Evolutionary conservation across 2,329 filamentous ascomycete genomes (phyloP).

Genomic region (Beauveria asiatica): DNA sequence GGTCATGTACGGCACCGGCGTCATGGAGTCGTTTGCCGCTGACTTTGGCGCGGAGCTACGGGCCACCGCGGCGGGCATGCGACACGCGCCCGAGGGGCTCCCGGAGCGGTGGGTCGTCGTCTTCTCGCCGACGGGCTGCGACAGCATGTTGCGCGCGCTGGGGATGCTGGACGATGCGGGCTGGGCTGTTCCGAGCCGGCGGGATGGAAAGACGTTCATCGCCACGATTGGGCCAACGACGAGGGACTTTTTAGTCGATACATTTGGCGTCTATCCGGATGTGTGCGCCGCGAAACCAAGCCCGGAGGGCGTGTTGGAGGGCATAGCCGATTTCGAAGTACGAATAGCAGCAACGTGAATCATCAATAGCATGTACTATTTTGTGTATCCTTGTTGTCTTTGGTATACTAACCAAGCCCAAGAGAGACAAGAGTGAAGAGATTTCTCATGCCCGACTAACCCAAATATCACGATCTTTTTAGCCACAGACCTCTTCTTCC

Average conservation of each 20-base stretch:
- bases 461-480: neutral
- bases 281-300: slow-evolving; percentile 77
- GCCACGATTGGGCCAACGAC: slow-evolving; percentile 94
- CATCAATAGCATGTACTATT: neutral
- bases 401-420: neutral
- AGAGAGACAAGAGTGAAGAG: neutral
- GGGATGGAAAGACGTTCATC: slow-evolving; percentile 48
- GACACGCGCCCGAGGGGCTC: slow-evolving; percentile 24
- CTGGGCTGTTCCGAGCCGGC: slow-evolving; percentile 23
- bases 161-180: slow-evolving; percentile 42
- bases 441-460: neutral
- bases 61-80: neutral
- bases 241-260: slow-evolving; percentile 57
- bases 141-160: slow-evolving; percentile 48
- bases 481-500: neutral
- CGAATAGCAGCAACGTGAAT: neutral
- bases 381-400: neutral
- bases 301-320: slow-evolving; percentile 67
- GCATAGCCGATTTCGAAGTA: slow-evolving; percentile 41
- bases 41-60: slow-evolving; percentile 51
- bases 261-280: slow-evolving; percentile 61
- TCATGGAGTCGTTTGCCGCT: slow-evolving; percentile 67
- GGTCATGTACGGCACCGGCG: slow-evolving; percentile 78
- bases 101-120: slow-evolving; percentile 63
- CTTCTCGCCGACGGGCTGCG: slow-evolving; percentile 59